phyloP scores from a whole-genome alignment of 202 grass and related monocot species.

The Setaria italica region DNA sequence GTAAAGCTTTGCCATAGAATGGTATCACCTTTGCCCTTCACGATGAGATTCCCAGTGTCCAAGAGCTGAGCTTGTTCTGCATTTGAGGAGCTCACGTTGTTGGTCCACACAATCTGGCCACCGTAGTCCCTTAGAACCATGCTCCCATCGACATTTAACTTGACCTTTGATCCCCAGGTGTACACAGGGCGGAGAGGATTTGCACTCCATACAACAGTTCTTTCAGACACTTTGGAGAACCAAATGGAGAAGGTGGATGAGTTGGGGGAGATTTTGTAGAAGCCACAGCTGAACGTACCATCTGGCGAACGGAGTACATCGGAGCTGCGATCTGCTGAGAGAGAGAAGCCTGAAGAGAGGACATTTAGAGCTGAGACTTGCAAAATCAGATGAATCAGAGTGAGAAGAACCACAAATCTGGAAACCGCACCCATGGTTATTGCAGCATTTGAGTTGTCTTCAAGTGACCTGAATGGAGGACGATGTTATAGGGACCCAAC shows the following conservation, averaged over 20 bases:
- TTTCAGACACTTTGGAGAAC: constrained; percentile 45
- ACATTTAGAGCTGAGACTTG: neutral
- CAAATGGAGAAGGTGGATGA: constrained; percentile 69
- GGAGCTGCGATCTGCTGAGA: constrained; percentile 45
- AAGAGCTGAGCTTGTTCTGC: constrained; percentile 42
- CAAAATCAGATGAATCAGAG: constrained; percentile 5
- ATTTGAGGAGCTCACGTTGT: constrained; percentile 16
- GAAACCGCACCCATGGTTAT: neutral
- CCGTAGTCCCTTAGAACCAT: constrained; percentile 51
- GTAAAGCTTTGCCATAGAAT: constrained; percentile 67
- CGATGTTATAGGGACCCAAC: neutral
- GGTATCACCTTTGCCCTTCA: constrained; percentile 37
- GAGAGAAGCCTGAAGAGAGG: constrained; percentile 32
- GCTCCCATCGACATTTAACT: constrained; percentile 38
- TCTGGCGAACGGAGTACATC: constrained; percentile 55
- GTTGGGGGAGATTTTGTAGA: constrained; percentile 54
- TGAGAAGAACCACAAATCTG: neutral
- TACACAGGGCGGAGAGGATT: constrained; percentile 57
- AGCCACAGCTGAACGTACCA: constrained; percentile 60
- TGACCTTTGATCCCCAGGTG: constrained; percentile 48
- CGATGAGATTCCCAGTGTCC: constrained; percentile 58
- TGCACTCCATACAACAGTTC: constrained; percentile 53
- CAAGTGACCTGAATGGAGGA: neutral
- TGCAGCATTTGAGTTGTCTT: neutral
- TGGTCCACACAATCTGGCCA: constrained; percentile 56